These are phyloP conservation scores for Tricholomella constricta DNA, from an alignment of 768 basidiomycete genomes.

Conservation along the genomic window DNA sequence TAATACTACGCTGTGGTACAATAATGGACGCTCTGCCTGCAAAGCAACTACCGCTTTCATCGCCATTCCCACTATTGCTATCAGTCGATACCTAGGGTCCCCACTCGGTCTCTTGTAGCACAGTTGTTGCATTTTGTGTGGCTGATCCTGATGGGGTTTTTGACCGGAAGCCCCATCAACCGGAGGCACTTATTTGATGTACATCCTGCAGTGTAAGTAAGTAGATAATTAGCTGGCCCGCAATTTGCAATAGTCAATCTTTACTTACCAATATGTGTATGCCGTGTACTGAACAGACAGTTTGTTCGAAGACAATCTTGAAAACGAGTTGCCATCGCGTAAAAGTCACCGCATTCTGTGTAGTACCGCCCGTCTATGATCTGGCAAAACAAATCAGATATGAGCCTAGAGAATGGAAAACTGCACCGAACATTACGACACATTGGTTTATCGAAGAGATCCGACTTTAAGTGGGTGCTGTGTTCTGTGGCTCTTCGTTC, in stretches of 20 bases:
- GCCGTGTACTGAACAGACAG: conserved; percentile 73
- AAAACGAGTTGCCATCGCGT: conserved; percentile 66
- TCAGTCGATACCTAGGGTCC: conserved; percentile 20
- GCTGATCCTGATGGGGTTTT: conserved; percentile 73
- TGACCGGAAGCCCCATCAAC: conserved; percentile 67
- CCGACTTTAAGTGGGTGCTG: neutral
- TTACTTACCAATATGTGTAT: conserved; percentile 55
- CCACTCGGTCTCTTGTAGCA: conserved; percentile 31
- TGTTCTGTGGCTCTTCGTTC: neutral
- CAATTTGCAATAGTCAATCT: conserved; percentile 7
- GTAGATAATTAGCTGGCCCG: conserved; percentile 1
- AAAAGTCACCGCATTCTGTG: conserved; percentile 70
- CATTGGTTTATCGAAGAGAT: conserved; percentile 40
- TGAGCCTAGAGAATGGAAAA: neutral
- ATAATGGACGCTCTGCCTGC: neutral
- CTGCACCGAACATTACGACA: conserved; percentile 69
- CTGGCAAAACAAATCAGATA: conserved; percentile 33
- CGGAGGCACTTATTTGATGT: conserved; percentile 56
- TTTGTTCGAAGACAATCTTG: conserved; percentile 66
- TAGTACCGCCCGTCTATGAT: conserved; percentile 78
- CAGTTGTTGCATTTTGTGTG: conserved; percentile 49
- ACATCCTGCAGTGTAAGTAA: conserved; percentile 44
- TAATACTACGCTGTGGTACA: conserved; percentile 4
- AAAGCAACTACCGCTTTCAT: neutral
- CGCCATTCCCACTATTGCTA: conserved; percentile 4